phyloP scores from a whole-genome alignment of 1,284 basidiomycete genomes.

The Fomitopsis schrenkii region DNA sequence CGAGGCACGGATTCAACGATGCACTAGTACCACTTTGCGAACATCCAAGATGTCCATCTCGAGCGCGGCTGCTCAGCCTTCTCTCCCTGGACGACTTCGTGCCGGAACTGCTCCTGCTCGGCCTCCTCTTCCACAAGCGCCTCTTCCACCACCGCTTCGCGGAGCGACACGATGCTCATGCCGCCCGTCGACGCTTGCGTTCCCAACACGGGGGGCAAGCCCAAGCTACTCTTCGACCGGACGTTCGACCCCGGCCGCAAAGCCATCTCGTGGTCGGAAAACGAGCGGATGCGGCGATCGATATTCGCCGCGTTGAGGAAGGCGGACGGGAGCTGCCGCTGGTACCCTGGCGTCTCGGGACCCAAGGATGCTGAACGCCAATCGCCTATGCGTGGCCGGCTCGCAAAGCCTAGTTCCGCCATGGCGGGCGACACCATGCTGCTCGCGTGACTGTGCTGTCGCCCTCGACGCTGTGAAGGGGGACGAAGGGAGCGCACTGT shows the following conservation, averaged over 20 bases:
- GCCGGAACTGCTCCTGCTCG: constrained; percentile 45
- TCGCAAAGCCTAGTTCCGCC: background rate
- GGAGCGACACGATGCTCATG: constrained; percentile 36
- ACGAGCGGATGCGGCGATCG: constrained; percentile 22
- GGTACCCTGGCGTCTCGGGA: background rate
- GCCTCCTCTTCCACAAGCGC: constrained; percentile 65
- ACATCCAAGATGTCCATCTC: constrained; percentile 64
- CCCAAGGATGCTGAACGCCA: background rate
- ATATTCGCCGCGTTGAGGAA: constrained; percentile 35
- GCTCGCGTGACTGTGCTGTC: background rate
- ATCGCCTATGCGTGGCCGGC: background rate
- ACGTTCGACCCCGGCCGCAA: constrained; percentile 30
- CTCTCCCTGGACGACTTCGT: constrained; percentile 51
- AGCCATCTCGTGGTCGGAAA: constrained; percentile 34
- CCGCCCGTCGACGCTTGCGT: constrained; percentile 4
- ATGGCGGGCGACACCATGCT: background rate
- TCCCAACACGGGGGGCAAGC: background rate
- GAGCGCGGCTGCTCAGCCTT: constrained; percentile 42
- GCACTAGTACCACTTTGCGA: constrained; percentile 30
- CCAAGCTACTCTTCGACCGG: constrained; percentile 21
- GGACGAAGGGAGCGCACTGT: constrained; percentile 29
- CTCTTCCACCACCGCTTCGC: constrained; percentile 60
- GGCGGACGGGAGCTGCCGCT: constrained; percentile 20
- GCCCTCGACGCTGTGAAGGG: background rate
- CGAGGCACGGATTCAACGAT: background rate